These are phyloP conservation scores for Berberis thunbergii DNA, from an alignment of 164 flowering plant genomes.

Conservation along the genomic window DNA sequence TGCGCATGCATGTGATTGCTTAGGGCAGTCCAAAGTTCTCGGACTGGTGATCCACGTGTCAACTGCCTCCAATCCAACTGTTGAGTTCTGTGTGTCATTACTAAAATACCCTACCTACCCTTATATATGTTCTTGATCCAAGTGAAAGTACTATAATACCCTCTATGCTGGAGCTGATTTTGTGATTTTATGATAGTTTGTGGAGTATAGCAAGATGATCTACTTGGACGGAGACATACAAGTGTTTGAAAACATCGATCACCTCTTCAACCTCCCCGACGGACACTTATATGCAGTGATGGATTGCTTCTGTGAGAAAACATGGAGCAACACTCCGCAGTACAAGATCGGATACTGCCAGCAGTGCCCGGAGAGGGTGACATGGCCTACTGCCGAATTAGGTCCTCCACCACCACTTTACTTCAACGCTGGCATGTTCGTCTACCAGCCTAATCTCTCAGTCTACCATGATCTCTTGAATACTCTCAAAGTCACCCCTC, in stretches of 20 bases:
- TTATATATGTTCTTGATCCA: not conserved
- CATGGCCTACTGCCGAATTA: conserved; percentile 38
- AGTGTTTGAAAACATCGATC: conserved; percentile 63
- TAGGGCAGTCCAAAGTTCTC: not conserved
- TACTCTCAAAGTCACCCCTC: conserved; percentile 31
- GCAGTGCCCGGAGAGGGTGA: conserved; percentile 52
- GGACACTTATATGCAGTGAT: conserved; percentile 59
- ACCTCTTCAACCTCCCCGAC: conserved; percentile 46
- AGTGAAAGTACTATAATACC: not conserved
- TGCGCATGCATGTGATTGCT: too few species aligned
- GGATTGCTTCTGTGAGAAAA: conserved; percentile 79
- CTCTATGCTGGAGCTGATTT: not conserved
- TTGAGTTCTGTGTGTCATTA: too few species aligned
- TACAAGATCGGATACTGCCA: conserved; percentile 74
- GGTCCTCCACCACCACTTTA: conserved; percentile 52
- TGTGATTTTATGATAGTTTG: conserved; percentile 33
- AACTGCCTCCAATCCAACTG: too few species aligned
- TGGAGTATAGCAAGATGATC: conserved; percentile 72
- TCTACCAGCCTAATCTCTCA: conserved; percentile 41
- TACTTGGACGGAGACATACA: conserved; percentile 81
- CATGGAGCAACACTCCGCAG: conserved; percentile 55
- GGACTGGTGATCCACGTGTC: not conserved
- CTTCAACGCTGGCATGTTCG: conserved; percentile 78
- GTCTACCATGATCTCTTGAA: conserved; percentile 44
- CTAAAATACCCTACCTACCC: too few species aligned